Percentiles rank a stretch among this genome's conserved stretches.
Evolutionary conservation across 768 basidiomycete genomes (phyloP).

Genomic region (Chalciporus pseudorubinellus): DNA sequence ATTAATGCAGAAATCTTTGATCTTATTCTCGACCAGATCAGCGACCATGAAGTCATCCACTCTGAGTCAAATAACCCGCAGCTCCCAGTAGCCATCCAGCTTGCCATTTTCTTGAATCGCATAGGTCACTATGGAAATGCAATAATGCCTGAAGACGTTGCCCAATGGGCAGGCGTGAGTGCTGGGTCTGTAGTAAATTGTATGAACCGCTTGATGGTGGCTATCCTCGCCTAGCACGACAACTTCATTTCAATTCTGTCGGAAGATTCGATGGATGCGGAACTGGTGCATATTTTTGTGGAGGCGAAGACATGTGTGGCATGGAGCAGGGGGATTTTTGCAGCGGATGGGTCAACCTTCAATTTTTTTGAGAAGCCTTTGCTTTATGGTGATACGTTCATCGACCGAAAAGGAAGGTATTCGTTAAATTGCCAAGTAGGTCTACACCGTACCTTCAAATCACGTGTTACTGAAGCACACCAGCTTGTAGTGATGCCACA

Average conservation of each 20-base stretch:
- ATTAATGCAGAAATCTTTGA: constrained; percentile 28
- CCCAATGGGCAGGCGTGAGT: not conserved
- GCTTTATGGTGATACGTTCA: not conserved
- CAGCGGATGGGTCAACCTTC: not conserved
- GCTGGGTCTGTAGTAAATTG: not conserved
- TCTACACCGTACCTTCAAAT: no score
- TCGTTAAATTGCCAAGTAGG: constrained; percentile 5
- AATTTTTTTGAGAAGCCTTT: not conserved
- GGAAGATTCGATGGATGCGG: not conserved
- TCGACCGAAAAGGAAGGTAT: constrained; percentile 1
- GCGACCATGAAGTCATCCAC: constrained; percentile 21
- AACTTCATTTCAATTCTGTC: not conserved
- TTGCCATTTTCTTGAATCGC: no score
- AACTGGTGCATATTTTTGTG: not conserved
- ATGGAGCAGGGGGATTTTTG: constrained; percentile 1
- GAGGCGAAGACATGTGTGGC: not conserved
- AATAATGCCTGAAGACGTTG: no score
- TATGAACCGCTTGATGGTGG: not conserved
- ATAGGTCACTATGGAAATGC: no score
- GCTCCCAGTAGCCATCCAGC: constrained; percentile 26
- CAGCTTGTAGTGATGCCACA: constrained; percentile 26
- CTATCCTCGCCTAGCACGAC: no score
- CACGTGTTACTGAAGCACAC: no score
- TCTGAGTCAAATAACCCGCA: constrained; percentile 17
- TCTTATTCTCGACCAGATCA: no score